Evolutionary conservation across 768 basidiomycete species (phyloP).

Genomic region (Russula earlei): DNA sequence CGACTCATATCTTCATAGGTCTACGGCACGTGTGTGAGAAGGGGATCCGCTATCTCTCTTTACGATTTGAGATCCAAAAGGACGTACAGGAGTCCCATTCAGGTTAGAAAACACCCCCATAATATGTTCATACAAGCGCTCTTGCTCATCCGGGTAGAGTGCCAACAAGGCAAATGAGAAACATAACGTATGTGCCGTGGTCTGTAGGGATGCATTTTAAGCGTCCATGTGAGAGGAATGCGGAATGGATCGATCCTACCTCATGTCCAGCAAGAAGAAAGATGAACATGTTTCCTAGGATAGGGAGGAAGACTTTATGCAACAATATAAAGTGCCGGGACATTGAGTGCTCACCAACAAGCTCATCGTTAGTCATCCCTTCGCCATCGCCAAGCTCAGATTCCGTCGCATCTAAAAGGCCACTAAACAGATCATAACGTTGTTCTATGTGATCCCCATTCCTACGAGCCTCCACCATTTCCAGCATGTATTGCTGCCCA

Average conservation of each 20-base stretch:
- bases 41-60: not conserved
- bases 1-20: not conserved
- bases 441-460: constrained; percentile 18
- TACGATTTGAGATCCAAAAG: not conserved
- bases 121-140: constrained; percentile 30
- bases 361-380: constrained; percentile 15
- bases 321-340: too few relatives aligned
- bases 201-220: constrained; percentile 22
- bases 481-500: constrained; percentile 22
- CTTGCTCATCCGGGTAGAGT: constrained; percentile 34
- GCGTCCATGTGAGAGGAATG: not conserved
- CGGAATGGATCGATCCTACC: constrained; percentile 4
- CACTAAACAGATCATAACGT: constrained; percentile 23
- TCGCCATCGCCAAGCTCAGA: constrained; percentile 9
- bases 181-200: constrained; percentile 30
- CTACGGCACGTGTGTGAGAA: not conserved
- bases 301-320: too few relatives aligned
- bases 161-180: constrained; percentile 36
- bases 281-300: constrained; percentile 24
- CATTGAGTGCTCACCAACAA: too few relatives aligned
- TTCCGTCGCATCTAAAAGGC: constrained; percentile 21
- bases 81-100: not conserved
- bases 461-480: constrained; percentile 22
- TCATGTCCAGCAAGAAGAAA: constrained; percentile 29
- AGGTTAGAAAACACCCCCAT: constrained; percentile 24